phyloP scores from a whole-genome alignment of 2,329 filamentous ascomycete genomes.

The Fusarium sp. region DNA sequence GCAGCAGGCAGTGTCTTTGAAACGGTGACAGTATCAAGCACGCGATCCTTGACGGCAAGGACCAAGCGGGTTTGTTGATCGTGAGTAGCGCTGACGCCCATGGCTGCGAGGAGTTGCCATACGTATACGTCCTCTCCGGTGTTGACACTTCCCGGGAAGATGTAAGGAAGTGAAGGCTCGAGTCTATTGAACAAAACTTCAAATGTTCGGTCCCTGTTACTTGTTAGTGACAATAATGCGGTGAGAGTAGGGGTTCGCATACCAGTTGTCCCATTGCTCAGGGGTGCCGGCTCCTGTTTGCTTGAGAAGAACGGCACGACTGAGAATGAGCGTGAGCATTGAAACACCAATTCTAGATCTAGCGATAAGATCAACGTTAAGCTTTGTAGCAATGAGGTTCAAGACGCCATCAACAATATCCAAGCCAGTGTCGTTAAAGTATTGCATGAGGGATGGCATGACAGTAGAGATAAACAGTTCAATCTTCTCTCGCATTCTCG shows the following conservation, averaged over 20 bases:
- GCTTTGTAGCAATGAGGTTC: slow-evolving; percentile 83
- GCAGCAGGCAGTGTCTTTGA: slow-evolving; percentile 90
- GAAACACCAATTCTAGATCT: slow-evolving; percentile 89
- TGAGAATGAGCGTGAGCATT: slow-evolving; percentile 93
- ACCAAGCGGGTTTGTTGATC: slow-evolving; percentile 96
- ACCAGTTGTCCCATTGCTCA: slow-evolving; percentile 84
- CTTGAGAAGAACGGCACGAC: slow-evolving; percentile 92
- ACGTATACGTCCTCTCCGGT: slow-evolving; percentile 94
- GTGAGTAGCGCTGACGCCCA: slow-evolving; percentile 91
- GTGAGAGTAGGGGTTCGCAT: slow-evolving; percentile 44
- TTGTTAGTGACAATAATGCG: slow-evolving; percentile 47
- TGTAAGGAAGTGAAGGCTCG: slow-evolving; percentile 82
- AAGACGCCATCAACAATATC: slow-evolving; percentile 92
- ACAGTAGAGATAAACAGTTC: slow-evolving; percentile 90
- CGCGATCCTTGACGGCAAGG: slow-evolving; percentile 94
- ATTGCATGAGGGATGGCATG: slow-evolving; percentile 88
- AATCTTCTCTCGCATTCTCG: slow-evolving; percentile 86
- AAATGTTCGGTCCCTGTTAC: slow-evolving; percentile 77
- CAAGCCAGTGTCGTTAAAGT: slow-evolving; percentile 89
- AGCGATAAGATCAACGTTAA: slow-evolving; percentile 85
- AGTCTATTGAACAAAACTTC: slow-evolving; percentile 87
- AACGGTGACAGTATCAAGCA: slow-evolving; percentile 92
- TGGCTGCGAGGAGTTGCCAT: slow-evolving; percentile 96
- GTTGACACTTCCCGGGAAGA: slow-evolving; percentile 93
- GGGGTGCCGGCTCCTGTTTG: slow-evolving; percentile 78